phyloP scores from a whole-genome alignment of 306 rosid genomes.

The Ormosia semicastrata region DNA sequence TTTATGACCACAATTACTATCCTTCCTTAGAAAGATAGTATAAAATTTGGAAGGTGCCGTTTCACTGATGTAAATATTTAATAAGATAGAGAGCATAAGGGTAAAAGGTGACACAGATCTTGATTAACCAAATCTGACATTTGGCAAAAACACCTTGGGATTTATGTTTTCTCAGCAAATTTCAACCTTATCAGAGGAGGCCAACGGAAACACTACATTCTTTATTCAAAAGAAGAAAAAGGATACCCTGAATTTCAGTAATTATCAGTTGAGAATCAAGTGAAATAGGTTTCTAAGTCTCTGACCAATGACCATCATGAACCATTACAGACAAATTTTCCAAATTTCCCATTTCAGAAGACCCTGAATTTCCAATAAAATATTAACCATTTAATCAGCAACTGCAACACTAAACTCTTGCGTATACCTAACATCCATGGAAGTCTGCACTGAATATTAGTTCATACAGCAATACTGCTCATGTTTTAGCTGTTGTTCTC shows the following conservation, averaged over 20 bases:
- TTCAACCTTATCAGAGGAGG: neutral
- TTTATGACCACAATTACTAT: conserved; percentile 16
- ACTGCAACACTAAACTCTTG: neutral
- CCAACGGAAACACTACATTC: neutral
- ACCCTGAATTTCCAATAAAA: conserved; percentile 8
- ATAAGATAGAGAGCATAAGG: neutral
- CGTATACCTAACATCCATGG: neutral
- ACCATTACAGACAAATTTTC: neutral
- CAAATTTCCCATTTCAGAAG: neutral
- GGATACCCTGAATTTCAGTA: neutral
- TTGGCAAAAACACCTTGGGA: neutral
- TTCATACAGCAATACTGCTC: neutral
- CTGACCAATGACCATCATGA: neutral
- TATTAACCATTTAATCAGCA: neutral
- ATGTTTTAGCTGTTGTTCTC: neutral
- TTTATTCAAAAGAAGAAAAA: neutral
- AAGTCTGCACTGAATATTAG: neutral
- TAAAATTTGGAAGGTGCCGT: neutral
- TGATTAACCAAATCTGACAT: neutral
- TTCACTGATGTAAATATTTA: neutral
- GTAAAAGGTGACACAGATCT: neutral
- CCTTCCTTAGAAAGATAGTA: conserved; percentile 20
- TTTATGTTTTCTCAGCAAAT: neutral
- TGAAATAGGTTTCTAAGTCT: neutral
- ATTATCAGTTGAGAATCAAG: neutral